Conservation (phyloP, 805 yeast species). For the Nakazawaea populi region DNA sequence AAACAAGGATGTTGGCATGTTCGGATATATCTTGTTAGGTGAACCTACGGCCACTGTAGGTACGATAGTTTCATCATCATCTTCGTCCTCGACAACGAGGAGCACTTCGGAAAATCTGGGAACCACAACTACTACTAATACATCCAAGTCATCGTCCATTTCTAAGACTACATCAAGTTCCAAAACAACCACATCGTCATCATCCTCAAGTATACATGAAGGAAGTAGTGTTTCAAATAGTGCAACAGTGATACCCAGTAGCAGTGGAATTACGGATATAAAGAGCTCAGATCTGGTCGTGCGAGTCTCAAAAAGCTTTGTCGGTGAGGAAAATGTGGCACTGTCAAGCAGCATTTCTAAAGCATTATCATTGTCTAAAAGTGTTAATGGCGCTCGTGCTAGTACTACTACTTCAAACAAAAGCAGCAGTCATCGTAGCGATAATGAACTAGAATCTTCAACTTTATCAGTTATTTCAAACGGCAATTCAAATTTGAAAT, state of each 20-base stretch:
- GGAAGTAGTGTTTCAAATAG: too few species aligned
- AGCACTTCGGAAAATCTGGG: neutral
- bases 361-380: too few species aligned
- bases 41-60: constrained; percentile 5
- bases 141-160: too few species aligned
- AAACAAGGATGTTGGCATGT: constrained; percentile 12
- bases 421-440: neutral
- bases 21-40: constrained; percentile 18
- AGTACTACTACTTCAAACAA: neutral
- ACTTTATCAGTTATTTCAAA: too few species aligned
- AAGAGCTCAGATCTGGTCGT: neutral
- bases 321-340: too few species aligned
- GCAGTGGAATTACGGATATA: neutral
- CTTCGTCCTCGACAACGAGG: neutral
- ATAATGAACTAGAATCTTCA: too few species aligned
- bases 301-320: neutral
- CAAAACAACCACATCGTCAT: neutral
- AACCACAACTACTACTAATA: too few species aligned
- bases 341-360: too few species aligned
- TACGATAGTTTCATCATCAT: neutral
- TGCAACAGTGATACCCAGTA: neutral
- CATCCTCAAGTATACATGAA: neutral
- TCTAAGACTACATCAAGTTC: neutral
- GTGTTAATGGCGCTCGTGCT: neutral
- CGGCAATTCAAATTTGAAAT: neutral